These are phyloP conservation scores for Hordeum marinum DNA, from an alignment of 176 grass and related monocot genomes.

Conservation along the genomic window DNA sequence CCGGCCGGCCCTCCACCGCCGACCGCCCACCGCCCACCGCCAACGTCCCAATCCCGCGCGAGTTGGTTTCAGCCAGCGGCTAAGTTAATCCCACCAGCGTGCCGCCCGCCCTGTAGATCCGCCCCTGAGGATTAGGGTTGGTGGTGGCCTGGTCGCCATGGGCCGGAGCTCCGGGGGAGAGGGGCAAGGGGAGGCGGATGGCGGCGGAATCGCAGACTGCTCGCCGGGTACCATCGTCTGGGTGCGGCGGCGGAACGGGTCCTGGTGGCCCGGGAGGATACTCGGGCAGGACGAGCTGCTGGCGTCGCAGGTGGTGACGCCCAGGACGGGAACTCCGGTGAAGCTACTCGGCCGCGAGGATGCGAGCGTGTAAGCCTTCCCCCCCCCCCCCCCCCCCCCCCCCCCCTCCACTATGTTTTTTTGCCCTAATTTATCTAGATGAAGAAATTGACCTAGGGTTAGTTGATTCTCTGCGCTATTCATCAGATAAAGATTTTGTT, in stretches of 20 bases:
- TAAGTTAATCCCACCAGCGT: neutral
- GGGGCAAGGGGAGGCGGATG: constrained; percentile 22
- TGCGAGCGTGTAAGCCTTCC: constrained; percentile 69
- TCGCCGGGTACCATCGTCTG: constrained; percentile 76
- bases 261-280: constrained; percentile 86
- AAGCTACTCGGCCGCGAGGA: constrained; percentile 86
- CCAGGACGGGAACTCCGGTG: constrained; percentile 72
- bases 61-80: neutral
- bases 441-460: neutral
- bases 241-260: constrained; percentile 80
- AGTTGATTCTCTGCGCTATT: neutral
- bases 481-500: neutral
- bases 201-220: constrained; percentile 36
- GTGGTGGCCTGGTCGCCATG: constrained; percentile 19
- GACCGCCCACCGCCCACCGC: neutral
- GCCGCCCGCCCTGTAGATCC: neutral
- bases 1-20: neutral
- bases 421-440: neutral
- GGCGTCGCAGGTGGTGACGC: constrained; percentile 72
- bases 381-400: neutral
- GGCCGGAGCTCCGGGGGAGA: constrained; percentile 40
- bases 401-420: neutral
- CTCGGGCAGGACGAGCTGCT: constrained; percentile 63
- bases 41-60: neutral
- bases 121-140: neutral